Conservation (phyloP, 257 asterid species). For the Solanum megistacrolobum region DNA sequence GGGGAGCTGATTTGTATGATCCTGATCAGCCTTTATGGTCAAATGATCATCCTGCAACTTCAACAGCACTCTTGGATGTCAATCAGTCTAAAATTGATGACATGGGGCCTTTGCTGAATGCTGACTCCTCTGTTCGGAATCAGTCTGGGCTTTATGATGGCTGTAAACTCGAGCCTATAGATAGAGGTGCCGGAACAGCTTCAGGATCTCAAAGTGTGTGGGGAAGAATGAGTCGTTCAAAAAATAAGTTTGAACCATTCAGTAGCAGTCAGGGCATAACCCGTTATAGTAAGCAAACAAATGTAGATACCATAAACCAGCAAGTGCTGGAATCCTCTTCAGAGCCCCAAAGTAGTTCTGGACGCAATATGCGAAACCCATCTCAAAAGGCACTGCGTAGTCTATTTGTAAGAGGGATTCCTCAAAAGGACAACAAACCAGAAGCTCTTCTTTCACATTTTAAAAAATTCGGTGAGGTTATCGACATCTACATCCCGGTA, state of each 20-base stretch:
- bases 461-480: conserved; percentile 79
- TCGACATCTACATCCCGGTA: conserved; percentile 69
- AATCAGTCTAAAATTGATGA: conserved; percentile 43
- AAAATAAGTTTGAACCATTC: conserved; percentile 27
- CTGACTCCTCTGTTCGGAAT: conserved; percentile 29
- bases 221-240: conserved; percentile 60
- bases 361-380: conserved; percentile 43
- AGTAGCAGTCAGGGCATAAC: conserved; percentile 24
- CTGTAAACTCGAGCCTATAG: conserved; percentile 26
- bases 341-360: conserved; percentile 40
- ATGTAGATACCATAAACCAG: conserved; percentile 30
- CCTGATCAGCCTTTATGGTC: conserved; percentile 98
- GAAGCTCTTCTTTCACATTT: conserved; percentile 90
- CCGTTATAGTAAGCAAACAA: conserved; percentile 28
- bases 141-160: conserved; percentile 38
- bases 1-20: conserved; percentile 75
- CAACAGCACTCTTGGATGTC: conserved; percentile 37
- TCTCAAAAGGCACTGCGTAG: conserved; percentile 75
- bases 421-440: conserved; percentile 73
- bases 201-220: conserved; percentile 59
- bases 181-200: conserved; percentile 28
- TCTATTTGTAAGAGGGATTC: conserved; percentile 69
- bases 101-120: conserved; percentile 29
- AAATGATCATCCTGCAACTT: conserved; percentile 49
- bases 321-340: conserved; percentile 33